Conservation (phyloP, 1,139 yeast genomes). For the Taphrina communis region DNA sequence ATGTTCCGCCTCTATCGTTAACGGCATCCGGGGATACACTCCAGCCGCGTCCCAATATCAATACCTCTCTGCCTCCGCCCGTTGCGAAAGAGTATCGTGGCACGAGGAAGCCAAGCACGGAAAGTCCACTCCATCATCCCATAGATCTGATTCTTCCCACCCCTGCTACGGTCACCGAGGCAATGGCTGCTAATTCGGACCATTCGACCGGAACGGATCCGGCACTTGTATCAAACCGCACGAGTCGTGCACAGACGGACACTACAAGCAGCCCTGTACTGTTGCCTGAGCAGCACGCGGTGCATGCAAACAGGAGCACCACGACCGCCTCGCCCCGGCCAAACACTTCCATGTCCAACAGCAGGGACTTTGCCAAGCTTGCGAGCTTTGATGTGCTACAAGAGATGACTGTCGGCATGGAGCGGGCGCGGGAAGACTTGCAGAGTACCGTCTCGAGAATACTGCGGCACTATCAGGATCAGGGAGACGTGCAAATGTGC, state of each 20-base stretch:
- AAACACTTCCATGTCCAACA: conserved; percentile 12
- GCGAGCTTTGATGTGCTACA: conserved; percentile 11
- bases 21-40: background rate
- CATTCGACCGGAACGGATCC: background rate
- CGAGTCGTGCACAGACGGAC: conserved; percentile 10
- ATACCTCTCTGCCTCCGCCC: background rate
- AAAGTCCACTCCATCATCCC: conserved; percentile 5
- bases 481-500: conserved; percentile 55
- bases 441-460: conserved; percentile 7
- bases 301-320: background rate
- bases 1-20: background rate
- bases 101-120: conserved; percentile 15
- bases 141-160: conserved; percentile 4
- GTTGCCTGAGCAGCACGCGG: background rate
- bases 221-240: background rate
- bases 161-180: conserved; percentile 5
- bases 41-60: background rate
- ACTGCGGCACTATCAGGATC: conserved; percentile 24
- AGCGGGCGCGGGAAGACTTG: conserved; percentile 8
- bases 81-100: background rate
- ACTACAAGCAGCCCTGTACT: conserved; percentile 2
- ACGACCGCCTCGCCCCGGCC: background rate
- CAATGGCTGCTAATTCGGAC: background rate
- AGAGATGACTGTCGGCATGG: conserved; percentile 7
- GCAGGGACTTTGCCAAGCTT: conserved; percentile 6